phyloP scores from a whole-genome alignment of 176 grass and related monocot species.

The Zoysia pacifica region DNA sequence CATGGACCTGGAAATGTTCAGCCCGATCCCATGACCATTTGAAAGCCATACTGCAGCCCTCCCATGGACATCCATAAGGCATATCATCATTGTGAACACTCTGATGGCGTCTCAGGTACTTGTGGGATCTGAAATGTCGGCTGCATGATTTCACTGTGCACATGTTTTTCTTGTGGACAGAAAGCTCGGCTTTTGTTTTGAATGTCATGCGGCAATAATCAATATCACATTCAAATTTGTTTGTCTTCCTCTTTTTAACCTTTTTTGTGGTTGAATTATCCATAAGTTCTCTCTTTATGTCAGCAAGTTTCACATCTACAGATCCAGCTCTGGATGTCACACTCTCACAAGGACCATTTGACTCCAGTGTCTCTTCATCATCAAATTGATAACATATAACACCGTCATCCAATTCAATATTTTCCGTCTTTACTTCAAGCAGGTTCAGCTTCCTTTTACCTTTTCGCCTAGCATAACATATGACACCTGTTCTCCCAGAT shows the following conservation, averaged over 20 bases:
- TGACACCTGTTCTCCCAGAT: conserved; percentile 60
- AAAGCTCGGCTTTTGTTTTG: conserved; percentile 55
- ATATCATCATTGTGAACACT: neutral
- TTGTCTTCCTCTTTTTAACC: conserved; percentile 39
- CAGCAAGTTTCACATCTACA: conserved; percentile 45
- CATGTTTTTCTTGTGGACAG: conserved; percentile 67
- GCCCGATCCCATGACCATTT: conserved; percentile 66
- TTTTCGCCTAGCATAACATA: conserved; percentile 71
- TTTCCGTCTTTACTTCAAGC: conserved; percentile 26
- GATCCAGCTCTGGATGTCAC: conserved; percentile 41
- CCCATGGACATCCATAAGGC: conserved; percentile 57
- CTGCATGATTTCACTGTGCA: conserved; percentile 63
- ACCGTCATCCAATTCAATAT: conserved; percentile 30
- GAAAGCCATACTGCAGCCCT: conserved; percentile 72
- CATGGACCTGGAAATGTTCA: conserved; percentile 72
- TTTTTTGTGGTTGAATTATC: conserved; percentile 41
- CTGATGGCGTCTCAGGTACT: conserved; percentile 59
- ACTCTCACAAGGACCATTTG: conserved; percentile 45
- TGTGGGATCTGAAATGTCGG: conserved; percentile 68
- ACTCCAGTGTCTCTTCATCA: conserved; percentile 25
- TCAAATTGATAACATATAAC: conserved; percentile 23
- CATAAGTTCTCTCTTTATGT: conserved; percentile 49
- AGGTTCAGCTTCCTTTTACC: conserved; percentile 59
- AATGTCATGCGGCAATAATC: conserved; percentile 61
- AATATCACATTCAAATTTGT: conserved; percentile 51